Evolutionary conservation across 2,329 filamentous ascomycete species (phyloP), one percentile per base, ranked within the genome.

Genomic region (Graphilbum ipis-grandicollis): DNA sequence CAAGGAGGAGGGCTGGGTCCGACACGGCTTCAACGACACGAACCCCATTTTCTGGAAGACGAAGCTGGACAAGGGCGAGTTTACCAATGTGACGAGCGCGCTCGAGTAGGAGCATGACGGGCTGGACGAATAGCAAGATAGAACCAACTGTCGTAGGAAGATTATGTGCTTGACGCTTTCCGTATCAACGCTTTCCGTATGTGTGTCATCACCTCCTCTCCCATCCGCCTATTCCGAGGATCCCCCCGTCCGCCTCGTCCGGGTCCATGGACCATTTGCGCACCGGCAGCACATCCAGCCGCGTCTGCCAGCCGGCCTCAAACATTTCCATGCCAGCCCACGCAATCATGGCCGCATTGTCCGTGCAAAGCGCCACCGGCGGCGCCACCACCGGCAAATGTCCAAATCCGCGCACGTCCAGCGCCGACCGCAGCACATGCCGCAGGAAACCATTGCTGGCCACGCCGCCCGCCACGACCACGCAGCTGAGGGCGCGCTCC

Each of bases 21-120:
- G 93, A 72, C 88, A 96, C 55, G 90, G 90, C 44, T 98, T 98
- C 71, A 85, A 68, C 54, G 90, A 98, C 60, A 96, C 88, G 49
- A 94, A 96, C 67, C 88, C 88, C 32, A 93, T 96, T 55, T 98
- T 98, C 78, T 98, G 90, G 90, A 80, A 93, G 69, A 94, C 86
- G 35, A 98, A 98, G 75, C 63, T 98, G 53, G 80, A 93, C 58
- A 93, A 93, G 74, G 86, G 86, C 58, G 90, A 98, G 66, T 98
- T 98, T 60, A 88, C 79, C 45, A 94, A 94, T 56, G 86, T 94
- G 37, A 92, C 83, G 40, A 82, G 79, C 50, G 64, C 76, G 51
- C 56, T 92, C 54, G 69, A 70, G n/a, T 73, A 65, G 41, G 35
- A 38, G 9, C 13, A 14, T 8, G 13, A 14, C n/a, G 25, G 4